Percentiles rank a stretch among this genome's conserved stretches.
Evolutionary conservation across 495 filamentous ascomycete genomes (phyloP).

Genomic region (Tuber brumale): DNA sequence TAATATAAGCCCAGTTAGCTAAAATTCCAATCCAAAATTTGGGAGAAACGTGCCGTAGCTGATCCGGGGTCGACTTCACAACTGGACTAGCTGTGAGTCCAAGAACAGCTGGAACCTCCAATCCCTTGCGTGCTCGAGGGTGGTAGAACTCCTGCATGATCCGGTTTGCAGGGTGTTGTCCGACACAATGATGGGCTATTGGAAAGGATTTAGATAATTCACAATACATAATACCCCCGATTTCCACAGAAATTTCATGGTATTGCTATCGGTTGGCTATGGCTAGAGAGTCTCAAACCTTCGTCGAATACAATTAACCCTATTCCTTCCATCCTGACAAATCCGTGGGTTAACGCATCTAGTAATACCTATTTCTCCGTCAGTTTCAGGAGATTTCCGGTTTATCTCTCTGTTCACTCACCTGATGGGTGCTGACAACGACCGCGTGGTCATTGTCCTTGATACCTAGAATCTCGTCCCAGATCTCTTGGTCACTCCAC

Average conservation of each 20-base stretch:
- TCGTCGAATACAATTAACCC: constrained; percentile 82
- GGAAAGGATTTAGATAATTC: constrained; percentile 35
- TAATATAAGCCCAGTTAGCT: constrained; percentile 34
- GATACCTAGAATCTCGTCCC: constrained; percentile 60
- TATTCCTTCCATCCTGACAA: constrained; percentile 62
- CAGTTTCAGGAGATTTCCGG: not conserved
- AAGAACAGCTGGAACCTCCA: constrained; percentile 62
- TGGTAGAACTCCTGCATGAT: constrained; percentile 79
- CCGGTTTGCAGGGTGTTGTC: constrained; percentile 59
- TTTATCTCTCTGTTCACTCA: constrained; percentile 1
- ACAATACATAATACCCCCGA: constrained; percentile 6
- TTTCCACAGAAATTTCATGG: constrained; percentile 11
- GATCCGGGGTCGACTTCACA: constrained; percentile 50
- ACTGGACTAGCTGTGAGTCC: constrained; percentile 83
- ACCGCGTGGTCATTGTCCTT: constrained; percentile 14
- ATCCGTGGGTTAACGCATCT: constrained; percentile 74
- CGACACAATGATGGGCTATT: constrained; percentile 63
- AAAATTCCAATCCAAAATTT: not conserved
- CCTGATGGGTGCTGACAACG: constrained; percentile 39
- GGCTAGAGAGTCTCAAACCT: constrained; percentile 51
- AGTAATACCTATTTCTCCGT: constrained; percentile 51
- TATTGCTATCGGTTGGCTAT: not conserved
- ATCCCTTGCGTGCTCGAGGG: constrained; percentile 42
- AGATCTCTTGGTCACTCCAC: constrained; percentile 65
- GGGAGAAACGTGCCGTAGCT: constrained; percentile 46